Percentiles rank a stretch among this genome's conserved stretches.
Conservation (phyloP, 441 rosid genomes). For the Adansonia rubrostipa region DNA sequence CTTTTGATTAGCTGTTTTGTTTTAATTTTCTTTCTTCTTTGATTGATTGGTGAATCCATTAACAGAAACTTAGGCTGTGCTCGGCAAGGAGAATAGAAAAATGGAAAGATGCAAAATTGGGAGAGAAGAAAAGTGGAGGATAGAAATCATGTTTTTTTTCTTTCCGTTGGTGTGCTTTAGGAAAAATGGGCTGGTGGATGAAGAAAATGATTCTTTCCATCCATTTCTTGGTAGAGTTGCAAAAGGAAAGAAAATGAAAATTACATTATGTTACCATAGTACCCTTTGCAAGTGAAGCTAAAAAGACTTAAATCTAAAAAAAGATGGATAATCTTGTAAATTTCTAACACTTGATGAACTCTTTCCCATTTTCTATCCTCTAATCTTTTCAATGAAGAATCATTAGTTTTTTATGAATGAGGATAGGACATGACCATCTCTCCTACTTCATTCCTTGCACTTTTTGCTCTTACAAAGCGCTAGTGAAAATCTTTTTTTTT, state of each 20-base stretch:
- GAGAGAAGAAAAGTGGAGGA: constrained; percentile 2
- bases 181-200: background rate
- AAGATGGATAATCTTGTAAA: background rate
- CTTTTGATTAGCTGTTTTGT: constrained; percentile 1
- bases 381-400: background rate
- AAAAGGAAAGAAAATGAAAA: background rate
- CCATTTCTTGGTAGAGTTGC: background rate
- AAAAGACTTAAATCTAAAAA: background rate
- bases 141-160: background rate
- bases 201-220: constrained; percentile 15
- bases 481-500: background rate
- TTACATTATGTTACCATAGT: background rate
- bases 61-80: background rate
- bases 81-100: background rate
- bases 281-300: background rate
- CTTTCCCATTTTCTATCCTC: background rate
- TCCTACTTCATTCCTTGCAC: background rate
- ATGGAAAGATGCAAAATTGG: constrained; percentile 4
- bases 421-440: background rate
- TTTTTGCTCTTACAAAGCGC: background rate
- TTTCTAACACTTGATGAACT: background rate
- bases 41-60: constrained; percentile 5
- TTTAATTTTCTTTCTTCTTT: background rate
- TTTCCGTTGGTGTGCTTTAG: background rate
- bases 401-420: background rate